phyloP scores from a whole-genome alignment of 2,329 filamentous ascomycete genomes.

The Fusarium temperatum region DNA sequence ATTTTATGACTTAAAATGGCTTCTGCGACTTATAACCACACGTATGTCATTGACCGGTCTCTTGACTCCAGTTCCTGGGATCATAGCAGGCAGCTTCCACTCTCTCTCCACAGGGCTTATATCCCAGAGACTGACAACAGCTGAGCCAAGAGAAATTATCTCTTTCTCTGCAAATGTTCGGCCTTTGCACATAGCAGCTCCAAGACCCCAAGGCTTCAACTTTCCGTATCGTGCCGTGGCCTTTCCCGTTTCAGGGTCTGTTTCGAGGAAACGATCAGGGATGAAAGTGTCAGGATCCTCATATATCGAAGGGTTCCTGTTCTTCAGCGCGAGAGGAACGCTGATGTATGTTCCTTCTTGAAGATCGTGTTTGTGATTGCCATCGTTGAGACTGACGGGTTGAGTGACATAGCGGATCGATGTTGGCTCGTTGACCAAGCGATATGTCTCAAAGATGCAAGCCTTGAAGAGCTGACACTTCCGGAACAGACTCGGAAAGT shows the following conservation, averaged over 20 bases:
- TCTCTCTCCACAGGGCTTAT: conserved; percentile 3
- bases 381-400: conserved; percentile 20
- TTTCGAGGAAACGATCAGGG: conserved; percentile 34
- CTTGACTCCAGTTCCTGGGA: conserved; percentile 26
- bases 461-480: conserved; percentile 36
- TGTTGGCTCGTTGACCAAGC: conserved; percentile 29
- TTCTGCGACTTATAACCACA: conserved; percentile 27
- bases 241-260: conserved; percentile 12
- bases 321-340: conserved; percentile 22
- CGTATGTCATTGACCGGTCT: conserved; percentile 24
- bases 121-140: conserved; percentile 30
- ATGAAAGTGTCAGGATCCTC: conserved; percentile 26
- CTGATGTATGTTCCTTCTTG: conserved; percentile 32
- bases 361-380: conserved; percentile 19
- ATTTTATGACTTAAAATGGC: too few species aligned
- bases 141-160: conserved; percentile 23
- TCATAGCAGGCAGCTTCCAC: conserved; percentile 23
- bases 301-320: conserved; percentile 26
- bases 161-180: conserved; percentile 41
- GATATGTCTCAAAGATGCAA: conserved; percentile 35
- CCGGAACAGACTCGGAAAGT: conserved; percentile 10
- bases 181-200: conserved; percentile 37
- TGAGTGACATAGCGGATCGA: conserved; percentile 30
- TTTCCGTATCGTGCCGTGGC: conserved; percentile 28
- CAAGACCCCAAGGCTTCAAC: conserved; percentile 36